Evolutionary conservation across 805 yeast genomes (phyloP).

Genomic region (Jamesozyma hellenica): DNA sequence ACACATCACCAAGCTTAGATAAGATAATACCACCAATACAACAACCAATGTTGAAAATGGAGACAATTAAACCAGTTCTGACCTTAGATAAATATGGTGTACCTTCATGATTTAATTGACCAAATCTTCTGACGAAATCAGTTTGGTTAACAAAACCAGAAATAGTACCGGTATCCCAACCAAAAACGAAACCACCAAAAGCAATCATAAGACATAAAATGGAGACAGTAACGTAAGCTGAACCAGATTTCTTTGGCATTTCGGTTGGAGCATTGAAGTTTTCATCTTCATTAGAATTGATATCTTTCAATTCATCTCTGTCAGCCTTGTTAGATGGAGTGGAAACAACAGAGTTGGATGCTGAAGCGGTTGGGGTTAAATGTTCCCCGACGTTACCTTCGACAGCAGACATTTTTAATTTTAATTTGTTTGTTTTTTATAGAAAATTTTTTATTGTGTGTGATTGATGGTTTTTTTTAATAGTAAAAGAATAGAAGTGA

Average conservation of each 20-base stretch:
- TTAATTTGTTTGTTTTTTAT: background rate
- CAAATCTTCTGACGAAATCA: conserved; percentile 50
- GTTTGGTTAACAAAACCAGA: conserved; percentile 54
- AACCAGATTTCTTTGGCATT: conserved; percentile 27
- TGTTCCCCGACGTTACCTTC: conserved; percentile 1
- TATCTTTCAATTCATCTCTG: conserved; percentile 12
- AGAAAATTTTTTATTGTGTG: background rate
- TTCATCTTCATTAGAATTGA: background rate
- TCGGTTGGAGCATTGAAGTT: background rate
- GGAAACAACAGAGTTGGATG: conserved; percentile 14
- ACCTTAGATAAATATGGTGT: conserved; percentile 39
- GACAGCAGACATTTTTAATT: conserved; percentile 2
- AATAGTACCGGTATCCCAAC: conserved; percentile 77
- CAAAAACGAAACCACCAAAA: conserved; percentile 42
- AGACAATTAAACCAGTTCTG: conserved; percentile 8
- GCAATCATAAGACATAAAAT: conserved; percentile 26
- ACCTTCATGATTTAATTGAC: conserved; percentile 37
- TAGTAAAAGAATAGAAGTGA: too few species aligned
- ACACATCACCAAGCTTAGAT: background rate
- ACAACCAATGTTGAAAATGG: conserved; percentile 1
- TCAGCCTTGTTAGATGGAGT: conserved; percentile 21
- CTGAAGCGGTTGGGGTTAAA: conserved; percentile 8
- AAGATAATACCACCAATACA: background rate
- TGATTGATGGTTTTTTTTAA: background rate
- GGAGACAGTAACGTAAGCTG: conserved; percentile 14